Evolutionary conservation across 2,329 filamentous ascomycete species (phyloP), one percentile per base, ranked within the genome.

Genomic region (Raffaelea albimanens): DNA sequence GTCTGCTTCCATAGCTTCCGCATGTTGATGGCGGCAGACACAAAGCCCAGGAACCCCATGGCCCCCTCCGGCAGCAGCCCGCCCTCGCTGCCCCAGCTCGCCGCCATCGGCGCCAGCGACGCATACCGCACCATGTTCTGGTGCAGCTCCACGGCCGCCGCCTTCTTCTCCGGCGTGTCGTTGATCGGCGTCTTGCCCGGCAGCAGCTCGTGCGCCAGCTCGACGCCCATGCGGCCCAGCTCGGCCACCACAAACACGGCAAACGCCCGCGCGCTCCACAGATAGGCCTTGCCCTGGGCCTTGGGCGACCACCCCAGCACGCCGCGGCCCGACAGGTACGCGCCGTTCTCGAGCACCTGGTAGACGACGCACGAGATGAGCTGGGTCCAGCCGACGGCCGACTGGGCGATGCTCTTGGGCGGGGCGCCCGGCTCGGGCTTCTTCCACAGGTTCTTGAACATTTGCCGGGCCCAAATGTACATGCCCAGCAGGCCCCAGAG

Each of bases 181-280:
- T n/a, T n/a, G n/a, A n/a, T 55, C 53, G 59, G 60, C 45, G 58
- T 57, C 29, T 57, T 40, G 51, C 63, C 52, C 55, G 49, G 49
- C 53, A 58, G 52, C 48, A 60, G 47, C 53, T 57, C 43, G 53
- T 67, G 65, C 46, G 59, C 54, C 43, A 66, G 61, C 66, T 77
- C 69, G 45, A 71, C 63, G 40, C 70, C 58, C 50, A 95, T 67
- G 52, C 84, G 72, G 44, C 80, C 71, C 52, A 93, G 75, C 68
- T 96, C 88, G 51, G 90, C 68, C 19, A 76, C 77, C 7, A 95
- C 81, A 67, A 89, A 88, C 21, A 76, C 73, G 47, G 82, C 79
- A 88, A 91, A 97, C 53, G 85, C 86, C 40, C 88, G 75, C 49
- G 79, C 81, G 64, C 85, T 89, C 80, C 83, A 86, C 18, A 81